Percentiles rank a stretch among this genome's conserved stretches.
These are phyloP conservation scores for Aegilops sharonensis DNA, from an alignment of 176 grass and related monocot genomes.

Conservation along the genomic window DNA sequence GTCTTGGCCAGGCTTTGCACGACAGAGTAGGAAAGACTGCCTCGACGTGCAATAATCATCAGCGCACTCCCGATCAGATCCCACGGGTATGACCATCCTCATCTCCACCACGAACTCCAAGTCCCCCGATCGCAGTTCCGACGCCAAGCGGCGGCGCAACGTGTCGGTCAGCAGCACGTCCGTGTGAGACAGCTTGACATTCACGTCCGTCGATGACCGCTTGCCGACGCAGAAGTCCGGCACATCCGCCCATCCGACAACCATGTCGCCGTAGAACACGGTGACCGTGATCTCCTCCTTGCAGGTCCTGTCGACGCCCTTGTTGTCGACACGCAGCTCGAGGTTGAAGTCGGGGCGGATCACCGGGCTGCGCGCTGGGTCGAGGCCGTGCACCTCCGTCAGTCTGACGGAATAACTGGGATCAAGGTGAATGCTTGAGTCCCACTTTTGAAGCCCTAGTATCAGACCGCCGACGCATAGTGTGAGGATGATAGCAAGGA, in stretches of 20 bases:
- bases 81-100: not conserved
- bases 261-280: not conserved
- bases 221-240: not conserved
- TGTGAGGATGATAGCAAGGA: not conserved
- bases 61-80: not conserved
- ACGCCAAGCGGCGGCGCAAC: not conserved
- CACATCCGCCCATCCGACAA: not conserved
- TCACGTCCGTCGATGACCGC: not conserved
- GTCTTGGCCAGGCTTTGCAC: not conserved
- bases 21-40: not conserved
- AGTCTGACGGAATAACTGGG: not conserved
- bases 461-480: not conserved
- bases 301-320: not conserved
- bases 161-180: not conserved
- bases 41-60: not conserved
- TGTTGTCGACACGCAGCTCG: not conserved
- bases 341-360: not conserved
- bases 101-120: not conserved
- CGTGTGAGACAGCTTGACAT: not conserved
- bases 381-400: not conserved
- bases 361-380: not conserved
- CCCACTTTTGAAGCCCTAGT: not conserved
- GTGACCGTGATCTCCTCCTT: not conserved
- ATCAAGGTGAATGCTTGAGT: not conserved
- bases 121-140: not conserved